Conservation (phyloP, 1,139 yeast species). For the Yamadazyma triangularis region DNA sequence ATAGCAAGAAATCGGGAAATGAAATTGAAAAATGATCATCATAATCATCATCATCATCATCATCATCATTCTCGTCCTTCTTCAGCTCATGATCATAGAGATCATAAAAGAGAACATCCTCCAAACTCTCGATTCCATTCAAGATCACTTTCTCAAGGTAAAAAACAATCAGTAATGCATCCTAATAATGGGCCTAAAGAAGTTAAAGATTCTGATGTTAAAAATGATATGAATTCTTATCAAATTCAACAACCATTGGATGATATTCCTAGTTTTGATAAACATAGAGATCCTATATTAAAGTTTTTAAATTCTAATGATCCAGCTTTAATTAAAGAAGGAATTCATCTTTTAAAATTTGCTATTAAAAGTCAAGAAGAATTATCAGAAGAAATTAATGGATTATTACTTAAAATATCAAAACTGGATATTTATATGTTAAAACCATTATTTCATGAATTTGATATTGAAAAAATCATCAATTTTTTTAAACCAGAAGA, state of each 20-base stretch:
- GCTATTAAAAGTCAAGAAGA: constrained; percentile 39
- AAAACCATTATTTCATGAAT: constrained; percentile 27
- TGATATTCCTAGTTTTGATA: constrained; percentile 13
- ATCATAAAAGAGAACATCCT: not conserved
- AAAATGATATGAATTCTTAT: not conserved
- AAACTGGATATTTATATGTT: constrained; percentile 24
- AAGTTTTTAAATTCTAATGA: constrained; percentile 29
- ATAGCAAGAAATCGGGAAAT: not conserved
- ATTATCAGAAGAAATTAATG: constrained; percentile 20
- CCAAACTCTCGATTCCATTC: constrained; percentile 1
- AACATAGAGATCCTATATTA: constrained; percentile 31
- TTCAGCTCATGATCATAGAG: too few species aligned
- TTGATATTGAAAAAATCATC: constrained; percentile 19
- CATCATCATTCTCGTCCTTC: too few species aligned
- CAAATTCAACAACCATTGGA: not conserved
- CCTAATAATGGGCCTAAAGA: not conserved
- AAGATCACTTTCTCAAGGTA: not conserved
- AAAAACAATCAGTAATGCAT: not conserved
- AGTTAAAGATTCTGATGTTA: too few species aligned
- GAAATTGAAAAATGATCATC: not conserved
- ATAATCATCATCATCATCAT: too few species aligned
- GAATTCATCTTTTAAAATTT: constrained; percentile 32
- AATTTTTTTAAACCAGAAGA: constrained; percentile 29
- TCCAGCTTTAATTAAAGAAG: constrained; percentile 22
- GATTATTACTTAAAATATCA: constrained; percentile 23